Base-by-base conservation (phyloP, 1,284 basidiomycete species). In the Pisolithus thermaeus region DNA sequence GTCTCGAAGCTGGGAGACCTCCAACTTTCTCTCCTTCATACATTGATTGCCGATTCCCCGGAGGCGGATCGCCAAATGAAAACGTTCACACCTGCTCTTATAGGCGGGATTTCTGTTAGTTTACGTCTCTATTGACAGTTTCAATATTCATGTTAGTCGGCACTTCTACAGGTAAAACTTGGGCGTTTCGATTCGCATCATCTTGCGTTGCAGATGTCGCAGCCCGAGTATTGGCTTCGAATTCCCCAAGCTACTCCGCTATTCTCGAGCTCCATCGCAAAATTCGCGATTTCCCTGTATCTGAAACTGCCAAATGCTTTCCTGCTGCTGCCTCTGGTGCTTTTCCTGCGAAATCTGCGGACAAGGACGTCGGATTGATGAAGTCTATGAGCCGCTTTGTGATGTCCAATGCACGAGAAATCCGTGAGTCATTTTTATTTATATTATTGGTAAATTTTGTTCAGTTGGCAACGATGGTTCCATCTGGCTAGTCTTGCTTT, bases 231-330 rank as follows among this genome's bases (percentile, higher is more conserved):
- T 69, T 87, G 25, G 81, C 79, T 0, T 77, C 84, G 0, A 77
- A 83, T 53, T 68, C 80, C 4, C 84, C 84, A 0, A 76, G 73
- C 18, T 88, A 87, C 59, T 70, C 77, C 0, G 80, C 78, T 2
- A 83, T 88, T 60, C 80, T 86, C 76, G 86, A 86, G 44, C 73
- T 88, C 4, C 86, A 88, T 66, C 75, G 76, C 20, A 84, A 80
- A 66, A 77, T 88, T 12, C 78, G 82, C 46, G 83, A 87, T 54
- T 84, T 82, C 56, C 73, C 78, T 16, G 66, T 84, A 30, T 78
- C 81, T n/a, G 72, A 75, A 22, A 63, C 63, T 36, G 65, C 71
- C 16, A 70, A 70, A 3, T 70, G 70, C 9, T 63, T 65, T 11
- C 61, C 62, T 7, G 54, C 63, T 3, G 56, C 63, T 23, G 51